Evolutionary conservation across 805 yeast genomes (phyloP), one percentile per base, ranked within the genome.

Genomic region (Wickerhamiella bombiphila): DNA sequence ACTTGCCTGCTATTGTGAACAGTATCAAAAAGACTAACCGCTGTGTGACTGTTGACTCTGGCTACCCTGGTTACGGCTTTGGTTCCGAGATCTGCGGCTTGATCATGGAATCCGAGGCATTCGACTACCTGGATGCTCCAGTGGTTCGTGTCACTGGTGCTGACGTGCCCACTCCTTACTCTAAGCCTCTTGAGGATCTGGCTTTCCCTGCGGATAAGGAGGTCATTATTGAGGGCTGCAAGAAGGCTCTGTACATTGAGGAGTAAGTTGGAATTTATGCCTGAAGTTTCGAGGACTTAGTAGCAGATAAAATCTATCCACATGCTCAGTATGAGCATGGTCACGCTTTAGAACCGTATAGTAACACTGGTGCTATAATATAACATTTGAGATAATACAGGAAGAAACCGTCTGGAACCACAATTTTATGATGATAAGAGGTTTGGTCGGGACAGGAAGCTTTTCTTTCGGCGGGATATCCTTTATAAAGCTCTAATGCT

Each of bases 121-220:
- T 91, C 51, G 98, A 91, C 65, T 82, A 85, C 74, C 74, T 91
- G 58, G 99, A 91, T 65, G 93, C 97, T 44, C 99, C 99, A 53
- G 82, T 91, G 50, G 93, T 79, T 68, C 83, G 99, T 72, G 88
- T 86, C 55, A 91, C 98, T 42, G 98, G 98, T 63, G 93, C 97
- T 59, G 99, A 91, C 68, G 96, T 86, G 22, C 99, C 99, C 63
- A 91, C 98, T 51, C 99, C 99, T 48, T 91, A 91, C 60, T 94
- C 95, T 53, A 74, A 76, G 63, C 86, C 79, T 66, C 73, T 91
- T 59, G 99, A 91, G 74, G 93, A 80, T 67, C 81, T 91, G 59
- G 95, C 97, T 40, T 91, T 91, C 95, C 99, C 99, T 63, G 18
- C 33, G 22, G 94, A 86, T 61, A 70, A 81, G 40, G 88, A 81